Base-by-base conservation (phyloP, 495 filamentous ascomycete genomes). In the Niebla homalea region DNA sequence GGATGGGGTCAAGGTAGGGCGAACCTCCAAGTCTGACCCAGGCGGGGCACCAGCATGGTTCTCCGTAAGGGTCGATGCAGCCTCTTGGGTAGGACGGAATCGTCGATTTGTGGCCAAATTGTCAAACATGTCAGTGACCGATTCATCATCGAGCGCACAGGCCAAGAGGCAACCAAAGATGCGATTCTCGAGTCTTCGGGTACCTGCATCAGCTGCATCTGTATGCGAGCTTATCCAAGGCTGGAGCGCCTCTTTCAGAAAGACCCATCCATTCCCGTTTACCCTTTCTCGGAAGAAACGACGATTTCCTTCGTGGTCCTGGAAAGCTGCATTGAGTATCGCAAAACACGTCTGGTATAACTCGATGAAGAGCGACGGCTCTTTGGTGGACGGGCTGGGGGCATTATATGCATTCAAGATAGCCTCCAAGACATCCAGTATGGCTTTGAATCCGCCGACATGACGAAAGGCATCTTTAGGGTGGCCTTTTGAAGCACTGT, bases 101-200 rank as follows among this genome's bases (percentile, higher is more conserved):
- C 25, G 38, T 37, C 29, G 36, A 25, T 42, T 14, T 16, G 25
- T 43, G 38, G 42, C 36, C 19, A 59, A 25, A 21, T 20, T 39
- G 21, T 19, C 29, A 23, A 58, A 62, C 55, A 77, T 59, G 46
- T 70, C 64, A 32, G 78, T 71, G 36, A 84, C 65, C 5, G 76
- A 71, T 60, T 84, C 79, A 60, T 94, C 85, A 47, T 87, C 85
- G 36, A 94, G 65, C 7, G 83, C 80, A 59, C 90, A 89, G 5
- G 85, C 79, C 46, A 96, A 70, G n/a, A 96, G 75, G 54, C 80
- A 78, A 15, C 88, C 87, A 67, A 93, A 93, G 2, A 94, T 67
- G 61, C 87, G 83, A 43, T 85, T 80, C 52, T 77, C 75, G 7
- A 55, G 20, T 48, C 80, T 78, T 64, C 70, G 75, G 22, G 73